A percentile compares a stretch with the other conserved stretches of the same genome.
Evolutionary conservation across 345 rosid genomes (phyloP).

Genomic region (Rhizophora apiculata): DNA sequence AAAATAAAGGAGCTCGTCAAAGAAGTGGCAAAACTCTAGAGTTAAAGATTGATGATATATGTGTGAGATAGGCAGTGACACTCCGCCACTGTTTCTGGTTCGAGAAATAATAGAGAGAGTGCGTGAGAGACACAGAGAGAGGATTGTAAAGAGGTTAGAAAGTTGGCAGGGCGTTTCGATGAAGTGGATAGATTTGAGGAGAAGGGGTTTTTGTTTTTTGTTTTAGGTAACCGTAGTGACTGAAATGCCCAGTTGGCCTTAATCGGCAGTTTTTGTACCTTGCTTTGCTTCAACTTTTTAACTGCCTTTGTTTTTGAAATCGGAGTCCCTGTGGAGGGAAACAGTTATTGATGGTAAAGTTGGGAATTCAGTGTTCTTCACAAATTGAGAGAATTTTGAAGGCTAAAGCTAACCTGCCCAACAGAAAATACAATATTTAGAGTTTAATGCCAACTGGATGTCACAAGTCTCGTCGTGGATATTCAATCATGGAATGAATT

Average conservation of each 20-base stretch:
- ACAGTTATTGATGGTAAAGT: no score
- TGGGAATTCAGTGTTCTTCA: background rate
- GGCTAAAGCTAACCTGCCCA: no score
- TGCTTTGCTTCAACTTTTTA: no score
- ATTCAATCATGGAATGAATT: no score
- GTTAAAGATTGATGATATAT: slow-evolving; percentile 13
- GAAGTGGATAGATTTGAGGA: slow-evolving; percentile 22
- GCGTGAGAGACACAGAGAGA: background rate
- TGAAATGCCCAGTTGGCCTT: slow-evolving; percentile 17
- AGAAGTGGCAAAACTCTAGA: slow-evolving; percentile 19
- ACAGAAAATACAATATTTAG: no score
- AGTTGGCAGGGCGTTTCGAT: slow-evolving; percentile 20
- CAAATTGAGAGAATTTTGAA: background rate
- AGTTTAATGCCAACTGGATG: no score
- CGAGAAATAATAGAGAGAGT: slow-evolving; percentile 12
- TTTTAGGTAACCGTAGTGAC: slow-evolving; percentile 2
- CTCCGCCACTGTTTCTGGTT: background rate
- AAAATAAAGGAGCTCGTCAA: background rate
- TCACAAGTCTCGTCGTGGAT: no score
- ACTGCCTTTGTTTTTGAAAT: background rate
- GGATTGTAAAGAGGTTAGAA: background rate
- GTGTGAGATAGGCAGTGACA: slow-evolving; percentile 1
- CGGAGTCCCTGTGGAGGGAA: slow-evolving; percentile 2
- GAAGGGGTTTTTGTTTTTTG: background rate
- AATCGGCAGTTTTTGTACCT: background rate